Conservation (phyloP, 768 basidiomycete genomes). For the Mycena chlorophos region DNA sequence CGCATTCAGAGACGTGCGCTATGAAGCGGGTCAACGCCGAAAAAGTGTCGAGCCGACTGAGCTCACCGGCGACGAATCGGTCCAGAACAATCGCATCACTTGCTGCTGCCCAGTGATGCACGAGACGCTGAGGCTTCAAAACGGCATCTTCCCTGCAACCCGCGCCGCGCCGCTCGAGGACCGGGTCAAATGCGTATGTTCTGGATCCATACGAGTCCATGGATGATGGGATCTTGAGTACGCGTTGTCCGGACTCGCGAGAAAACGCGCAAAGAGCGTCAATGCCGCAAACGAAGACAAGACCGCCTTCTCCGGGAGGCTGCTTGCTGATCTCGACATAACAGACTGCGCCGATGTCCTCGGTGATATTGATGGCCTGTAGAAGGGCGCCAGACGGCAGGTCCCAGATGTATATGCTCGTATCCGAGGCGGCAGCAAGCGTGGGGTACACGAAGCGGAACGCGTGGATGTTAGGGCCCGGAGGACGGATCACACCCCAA, state of each 20-base stretch:
- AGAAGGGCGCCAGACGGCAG: slow-evolving; percentile 50
- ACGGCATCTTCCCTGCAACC: slow-evolving; percentile 8
- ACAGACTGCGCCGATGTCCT: slow-evolving; percentile 41
- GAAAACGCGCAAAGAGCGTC: slow-evolving; percentile 54
- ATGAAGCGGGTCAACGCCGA: neutral
- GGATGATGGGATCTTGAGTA: slow-evolving; percentile 45
- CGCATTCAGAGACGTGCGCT: slow-evolving; percentile 52
- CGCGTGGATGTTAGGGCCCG: slow-evolving; percentile 42
- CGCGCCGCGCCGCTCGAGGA: slow-evolving; percentile 2
- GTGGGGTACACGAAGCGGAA: slow-evolving; percentile 71
- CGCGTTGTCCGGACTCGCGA: slow-evolving; percentile 43
- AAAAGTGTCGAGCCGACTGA: neutral
- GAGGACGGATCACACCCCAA: slow-evolving; percentile 56
- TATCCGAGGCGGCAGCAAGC: slow-evolving; percentile 49
- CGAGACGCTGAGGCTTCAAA: slow-evolving; percentile 11
- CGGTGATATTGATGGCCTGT: slow-evolving; percentile 46
- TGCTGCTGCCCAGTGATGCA: slow-evolving; percentile 1
- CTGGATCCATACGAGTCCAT: slow-evolving; percentile 36
- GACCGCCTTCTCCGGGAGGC: slow-evolving; percentile 34
- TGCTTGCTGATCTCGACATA: slow-evolving; percentile 59
- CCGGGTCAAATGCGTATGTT: slow-evolving; percentile 30
- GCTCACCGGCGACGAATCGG: slow-evolving; percentile 48
- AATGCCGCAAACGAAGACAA: slow-evolving; percentile 61
- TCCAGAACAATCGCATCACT: slow-evolving; percentile 32
- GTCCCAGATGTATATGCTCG: slow-evolving; percentile 61